Evolutionary conservation across 2,329 filamentous ascomycete genomes (phyloP).

Genomic region (Aspergillus sp.): DNA sequence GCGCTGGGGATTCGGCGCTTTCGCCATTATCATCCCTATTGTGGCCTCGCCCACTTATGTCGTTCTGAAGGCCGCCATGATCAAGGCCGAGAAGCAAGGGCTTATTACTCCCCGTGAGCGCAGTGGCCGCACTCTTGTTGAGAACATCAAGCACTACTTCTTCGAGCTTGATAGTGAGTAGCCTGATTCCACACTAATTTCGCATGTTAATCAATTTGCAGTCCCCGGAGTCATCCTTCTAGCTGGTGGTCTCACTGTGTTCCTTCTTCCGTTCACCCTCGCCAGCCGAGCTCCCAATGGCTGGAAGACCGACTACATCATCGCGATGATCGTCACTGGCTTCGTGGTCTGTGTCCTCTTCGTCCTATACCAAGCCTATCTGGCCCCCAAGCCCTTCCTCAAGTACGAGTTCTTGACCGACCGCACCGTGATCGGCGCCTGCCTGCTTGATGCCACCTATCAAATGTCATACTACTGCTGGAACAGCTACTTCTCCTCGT

Average conservation of each 20-base stretch:
- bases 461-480: constrained; percentile 27
- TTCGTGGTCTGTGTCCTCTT: constrained; percentile 58
- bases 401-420: constrained; percentile 52
- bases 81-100: constrained; percentile 61
- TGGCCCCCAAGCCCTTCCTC: constrained; percentile 59
- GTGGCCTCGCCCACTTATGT: constrained; percentile 60
- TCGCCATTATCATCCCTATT: constrained; percentile 63
- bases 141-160: constrained; percentile 58
- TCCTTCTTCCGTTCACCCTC: constrained; percentile 68
- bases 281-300: constrained; percentile 40
- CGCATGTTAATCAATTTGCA: constrained; percentile 31
- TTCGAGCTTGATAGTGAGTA: constrained; percentile 57
- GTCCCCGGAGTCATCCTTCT: constrained; percentile 66
- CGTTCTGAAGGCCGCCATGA: constrained; percentile 59
- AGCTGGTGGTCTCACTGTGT: constrained; percentile 62
- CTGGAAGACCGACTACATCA: constrained; percentile 52
- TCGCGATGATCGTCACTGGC: constrained; percentile 59
- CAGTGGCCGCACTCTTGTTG: constrained; percentile 49
- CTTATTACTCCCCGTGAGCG: constrained; percentile 46
- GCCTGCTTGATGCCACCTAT: constrained; percentile 33
- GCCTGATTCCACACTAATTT: background rate
- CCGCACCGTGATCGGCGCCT: constrained; percentile 24
- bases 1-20: constrained; percentile 67
- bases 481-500: constrained; percentile 27
- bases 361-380: constrained; percentile 56